phyloP scores from a whole-genome alignment of 2,329 filamentous ascomycete genomes.

The Colletotrichum sp. region DNA sequence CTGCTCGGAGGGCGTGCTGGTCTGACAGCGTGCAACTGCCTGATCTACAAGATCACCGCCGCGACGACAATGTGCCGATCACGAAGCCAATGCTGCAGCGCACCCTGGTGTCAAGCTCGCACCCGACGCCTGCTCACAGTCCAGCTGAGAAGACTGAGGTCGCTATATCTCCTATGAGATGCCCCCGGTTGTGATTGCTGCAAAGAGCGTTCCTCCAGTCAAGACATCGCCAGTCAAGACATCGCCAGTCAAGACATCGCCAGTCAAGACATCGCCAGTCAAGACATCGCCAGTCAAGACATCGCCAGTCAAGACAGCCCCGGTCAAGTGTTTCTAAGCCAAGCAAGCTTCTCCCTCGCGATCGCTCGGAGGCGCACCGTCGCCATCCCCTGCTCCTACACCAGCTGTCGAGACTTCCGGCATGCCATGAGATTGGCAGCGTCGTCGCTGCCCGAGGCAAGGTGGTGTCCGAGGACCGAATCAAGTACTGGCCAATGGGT shows the following conservation, averaged over 20 bases:
- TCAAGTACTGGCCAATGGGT: too few species aligned
- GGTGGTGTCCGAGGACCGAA: too few species aligned
- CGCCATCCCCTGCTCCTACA: not conserved
- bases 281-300: constrained; percentile 22
- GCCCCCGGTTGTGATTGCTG: constrained; percentile 22
- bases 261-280: constrained; percentile 19
- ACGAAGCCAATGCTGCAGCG: too few species aligned
- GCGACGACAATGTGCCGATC: too few species aligned
- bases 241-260: constrained; percentile 15
- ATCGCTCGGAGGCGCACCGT: not conserved
- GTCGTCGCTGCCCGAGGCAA: too few species aligned
- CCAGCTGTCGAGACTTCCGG: not conserved
- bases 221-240: constrained; percentile 22
- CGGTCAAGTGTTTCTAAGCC: constrained; percentile 23
- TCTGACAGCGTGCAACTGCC: too few species aligned
- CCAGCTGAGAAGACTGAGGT: constrained; percentile 8
- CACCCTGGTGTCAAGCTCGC: constrained; percentile 15
- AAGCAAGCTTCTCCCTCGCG: constrained; percentile 25
- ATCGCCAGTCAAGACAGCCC: constrained; percentile 16
- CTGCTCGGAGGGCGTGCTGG: too few species aligned
- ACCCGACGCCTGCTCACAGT: constrained; percentile 21
- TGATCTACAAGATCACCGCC: too few species aligned
- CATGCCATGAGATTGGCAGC: too few species aligned
- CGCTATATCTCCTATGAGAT: constrained; percentile 14
- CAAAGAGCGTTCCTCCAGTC: constrained; percentile 24